Conservation (phyloP, 768 basidiomycete genomes). For the Tubosaeta sp. region DNA sequence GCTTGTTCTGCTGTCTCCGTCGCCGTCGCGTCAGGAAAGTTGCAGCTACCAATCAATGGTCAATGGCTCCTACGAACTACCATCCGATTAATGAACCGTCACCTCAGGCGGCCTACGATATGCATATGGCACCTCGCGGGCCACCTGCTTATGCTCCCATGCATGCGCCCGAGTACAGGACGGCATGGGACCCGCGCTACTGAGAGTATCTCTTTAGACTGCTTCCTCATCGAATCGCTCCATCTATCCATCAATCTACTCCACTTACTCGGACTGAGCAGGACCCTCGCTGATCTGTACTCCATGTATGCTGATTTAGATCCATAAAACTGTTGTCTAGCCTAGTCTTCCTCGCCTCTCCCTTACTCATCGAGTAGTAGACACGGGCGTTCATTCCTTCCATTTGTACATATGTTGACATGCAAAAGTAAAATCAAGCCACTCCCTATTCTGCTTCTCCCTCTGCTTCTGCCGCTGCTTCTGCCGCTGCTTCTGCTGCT, state of each 20-base stretch:
- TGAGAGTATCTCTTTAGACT: slow-evolving; percentile 1
- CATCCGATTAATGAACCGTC: slow-evolving; percentile 23
- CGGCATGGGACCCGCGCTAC: slow-evolving; percentile 24
- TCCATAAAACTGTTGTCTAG: background rate
- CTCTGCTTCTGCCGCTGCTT: too few species aligned
- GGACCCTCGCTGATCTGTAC: background rate
- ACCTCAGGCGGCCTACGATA: slow-evolving; percentile 26
- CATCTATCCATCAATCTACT: background rate
- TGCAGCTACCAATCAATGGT: slow-evolving; percentile 3
- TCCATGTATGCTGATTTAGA: background rate
- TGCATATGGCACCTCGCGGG: slow-evolving; percentile 18
- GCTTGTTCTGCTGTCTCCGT: slow-evolving; percentile 4
- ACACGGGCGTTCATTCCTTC: background rate
- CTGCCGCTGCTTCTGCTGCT: too few species aligned
- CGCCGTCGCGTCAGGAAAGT: slow-evolving; percentile 12
- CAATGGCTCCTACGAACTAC: slow-evolving; percentile 11
- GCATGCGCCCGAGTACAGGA: slow-evolving; percentile 18
- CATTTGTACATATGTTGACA: background rate
- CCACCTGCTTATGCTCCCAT: slow-evolving; percentile 11
- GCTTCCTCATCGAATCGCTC: background rate
- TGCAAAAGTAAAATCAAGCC: too few species aligned
- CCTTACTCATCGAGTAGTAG: background rate
- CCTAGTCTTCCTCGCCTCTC: background rate
- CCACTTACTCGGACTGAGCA: background rate
- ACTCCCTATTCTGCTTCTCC: background rate